Evolutionary conservation across 2,329 filamentous ascomycete genomes (phyloP).

Genomic region (Ophiostoma tasmaniense): DNA sequence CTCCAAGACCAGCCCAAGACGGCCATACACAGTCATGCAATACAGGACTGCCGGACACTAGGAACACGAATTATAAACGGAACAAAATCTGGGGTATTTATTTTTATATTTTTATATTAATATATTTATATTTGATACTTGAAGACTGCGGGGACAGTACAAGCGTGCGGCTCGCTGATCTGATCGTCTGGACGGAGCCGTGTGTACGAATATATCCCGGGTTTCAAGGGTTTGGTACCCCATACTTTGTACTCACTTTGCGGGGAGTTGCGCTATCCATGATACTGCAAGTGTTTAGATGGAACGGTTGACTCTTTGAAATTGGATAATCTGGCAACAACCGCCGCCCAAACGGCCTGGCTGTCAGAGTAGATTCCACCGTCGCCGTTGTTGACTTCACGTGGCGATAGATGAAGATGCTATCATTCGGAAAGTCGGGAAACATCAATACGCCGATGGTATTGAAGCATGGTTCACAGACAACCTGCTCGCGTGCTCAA

Average conservation of each 20-base stretch:
- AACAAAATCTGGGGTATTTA: not conserved
- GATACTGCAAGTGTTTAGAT: too few relatives aligned
- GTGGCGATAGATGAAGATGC: too few relatives aligned
- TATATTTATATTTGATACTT: not conserved
- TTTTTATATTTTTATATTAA: too few relatives aligned
- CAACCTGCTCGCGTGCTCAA: not conserved
- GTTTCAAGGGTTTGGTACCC: too few relatives aligned
- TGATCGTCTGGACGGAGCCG: not conserved
- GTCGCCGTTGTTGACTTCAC: too few relatives aligned
- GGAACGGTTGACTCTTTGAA: too few relatives aligned
- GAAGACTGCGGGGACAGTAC: not conserved
- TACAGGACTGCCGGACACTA: not conserved
- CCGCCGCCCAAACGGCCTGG: too few relatives aligned
- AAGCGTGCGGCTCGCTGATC: not conserved
- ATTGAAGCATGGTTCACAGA: not conserved
- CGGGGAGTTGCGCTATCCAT: too few relatives aligned
- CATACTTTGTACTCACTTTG: too few relatives aligned
- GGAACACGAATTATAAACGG: slow-evolving; percentile 1
- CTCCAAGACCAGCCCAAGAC: not conserved
- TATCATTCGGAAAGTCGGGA: not conserved
- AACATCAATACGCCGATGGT: not conserved
- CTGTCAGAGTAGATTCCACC: too few relatives aligned
- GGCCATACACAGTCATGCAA: not conserved
- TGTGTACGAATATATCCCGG: not conserved
- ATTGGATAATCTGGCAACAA: too few relatives aligned